Conservation (phyloP, 2,329 filamentous ascomycete genomes). For the Aspergillus brasiliensis region DNA sequence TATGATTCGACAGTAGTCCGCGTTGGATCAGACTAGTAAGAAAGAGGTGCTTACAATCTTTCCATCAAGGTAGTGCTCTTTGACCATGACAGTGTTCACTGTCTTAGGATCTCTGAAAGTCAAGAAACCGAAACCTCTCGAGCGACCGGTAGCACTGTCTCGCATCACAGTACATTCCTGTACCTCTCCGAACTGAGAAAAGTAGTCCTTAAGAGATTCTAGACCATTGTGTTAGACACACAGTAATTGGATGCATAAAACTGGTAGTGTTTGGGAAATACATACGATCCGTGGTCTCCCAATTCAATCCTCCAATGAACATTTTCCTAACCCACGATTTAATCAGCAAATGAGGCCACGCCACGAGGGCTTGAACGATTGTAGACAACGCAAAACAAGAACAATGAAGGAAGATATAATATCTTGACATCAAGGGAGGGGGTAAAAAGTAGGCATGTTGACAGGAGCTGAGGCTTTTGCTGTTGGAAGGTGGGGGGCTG, state of each 20-base stretch:
- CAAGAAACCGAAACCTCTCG: slow-evolving; percentile 93
- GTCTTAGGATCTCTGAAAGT: slow-evolving; percentile 98
- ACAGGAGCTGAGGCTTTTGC: background rate
- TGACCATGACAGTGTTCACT: slow-evolving; percentile 99
- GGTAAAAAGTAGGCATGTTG: background rate
- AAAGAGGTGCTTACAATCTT: slow-evolving; percentile 75
- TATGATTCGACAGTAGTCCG: background rate
- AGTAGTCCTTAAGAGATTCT: slow-evolving; percentile 98
- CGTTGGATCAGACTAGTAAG: slow-evolving; percentile 1
- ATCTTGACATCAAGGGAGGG: background rate
- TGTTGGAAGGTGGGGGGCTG: background rate
- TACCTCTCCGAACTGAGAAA: slow-evolving; percentile 96
- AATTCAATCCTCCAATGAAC: slow-evolving; percentile 98
- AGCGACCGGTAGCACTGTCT: slow-evolving; percentile 89
- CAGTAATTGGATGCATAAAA: slow-evolving; percentile 5
- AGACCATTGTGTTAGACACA: slow-evolving; percentile 29
- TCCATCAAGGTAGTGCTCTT: slow-evolving; percentile 95
- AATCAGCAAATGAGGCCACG: slow-evolving; percentile 33
- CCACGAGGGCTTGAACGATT: slow-evolving; percentile 1
- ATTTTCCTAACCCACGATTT: slow-evolving; percentile 73
- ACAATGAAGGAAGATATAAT: background rate
- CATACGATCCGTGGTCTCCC: slow-evolving; percentile 98
- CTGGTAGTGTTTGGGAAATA: slow-evolving; percentile 22
- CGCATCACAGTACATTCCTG: slow-evolving; percentile 99
- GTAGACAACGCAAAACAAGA: background rate